Percentiles rank a stretch among this genome's conserved stretches.
Conservation (phyloP, 331 rosid species). For the Quercus phellos region DNA sequence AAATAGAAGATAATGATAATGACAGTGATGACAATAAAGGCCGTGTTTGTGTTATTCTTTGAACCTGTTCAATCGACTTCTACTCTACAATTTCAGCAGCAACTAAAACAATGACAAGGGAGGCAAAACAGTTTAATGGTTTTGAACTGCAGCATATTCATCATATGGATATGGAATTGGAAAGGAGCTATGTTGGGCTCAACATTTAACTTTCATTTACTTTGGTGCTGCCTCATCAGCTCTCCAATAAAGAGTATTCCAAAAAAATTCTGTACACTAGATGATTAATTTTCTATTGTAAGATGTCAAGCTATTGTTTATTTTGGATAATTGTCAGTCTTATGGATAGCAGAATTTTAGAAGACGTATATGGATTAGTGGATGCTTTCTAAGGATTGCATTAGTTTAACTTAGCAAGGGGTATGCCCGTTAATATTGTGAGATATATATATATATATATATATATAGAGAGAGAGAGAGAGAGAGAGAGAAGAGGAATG, state of each 20-base stretch:
- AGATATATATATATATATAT: too few species aligned
- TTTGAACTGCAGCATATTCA: background rate
- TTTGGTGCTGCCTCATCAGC: background rate
- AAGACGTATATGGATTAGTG: too few species aligned
- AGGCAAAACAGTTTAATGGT: background rate
- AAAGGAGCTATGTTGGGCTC: background rate
- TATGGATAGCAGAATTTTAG: too few species aligned
- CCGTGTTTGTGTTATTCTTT: constrained; percentile 43
- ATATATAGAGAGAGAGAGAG: too few species aligned
- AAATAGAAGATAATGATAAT: constrained; percentile 28
- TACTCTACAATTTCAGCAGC: constrained; percentile 8
- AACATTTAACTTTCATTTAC: background rate
- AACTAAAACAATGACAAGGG: background rate
- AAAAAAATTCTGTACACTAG: background rate
- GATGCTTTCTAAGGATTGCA: too few species aligned
- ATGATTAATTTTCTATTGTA: background rate
- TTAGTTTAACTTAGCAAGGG: too few species aligned
- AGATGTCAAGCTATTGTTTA: background rate
- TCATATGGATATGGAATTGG: background rate
- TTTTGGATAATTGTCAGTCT: background rate
- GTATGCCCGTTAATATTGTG: too few species aligned
- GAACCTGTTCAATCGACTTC: constrained; percentile 12
- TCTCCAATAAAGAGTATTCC: background rate
- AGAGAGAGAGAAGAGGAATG: too few species aligned
- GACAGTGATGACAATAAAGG: constrained; percentile 26